Evolutionary conservation across 805 yeast genomes (phyloP).

Genomic region (Saccharomycopsis javanensis): DNA sequence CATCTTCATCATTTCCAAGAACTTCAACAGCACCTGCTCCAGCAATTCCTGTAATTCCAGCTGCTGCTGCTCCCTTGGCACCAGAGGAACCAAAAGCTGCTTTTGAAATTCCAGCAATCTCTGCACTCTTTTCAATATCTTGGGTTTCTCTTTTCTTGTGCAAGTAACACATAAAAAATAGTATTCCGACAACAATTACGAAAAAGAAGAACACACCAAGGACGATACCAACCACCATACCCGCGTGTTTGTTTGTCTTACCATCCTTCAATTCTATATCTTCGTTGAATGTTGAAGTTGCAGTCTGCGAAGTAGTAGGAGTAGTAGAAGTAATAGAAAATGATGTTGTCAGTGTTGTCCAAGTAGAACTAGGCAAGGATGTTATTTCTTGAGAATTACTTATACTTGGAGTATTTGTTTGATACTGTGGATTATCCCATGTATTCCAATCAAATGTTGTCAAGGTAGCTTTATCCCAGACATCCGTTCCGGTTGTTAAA

Average conservation of each 20-base stretch:
- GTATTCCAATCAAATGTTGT: conserved; percentile 17
- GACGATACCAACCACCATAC: conserved; percentile 17
- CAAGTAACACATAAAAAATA: conserved; percentile 11
- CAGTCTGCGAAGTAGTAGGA: conserved; percentile 1
- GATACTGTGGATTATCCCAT: conserved; percentile 12
- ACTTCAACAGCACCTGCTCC: conserved; percentile 16
- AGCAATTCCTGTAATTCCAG: conserved; percentile 8
- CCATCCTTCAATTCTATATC: neutral
- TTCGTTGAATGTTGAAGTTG: neutral
- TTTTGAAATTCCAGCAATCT: neutral
- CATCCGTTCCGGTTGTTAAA: conserved; percentile 17
- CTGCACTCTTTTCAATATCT: conserved; percentile 13
- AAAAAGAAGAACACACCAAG: conserved; percentile 15
- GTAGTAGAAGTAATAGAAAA: neutral
- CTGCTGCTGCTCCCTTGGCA: neutral
- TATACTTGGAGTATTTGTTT: conserved; percentile 6
- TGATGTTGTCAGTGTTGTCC: conserved; percentile 5
- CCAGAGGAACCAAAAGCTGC: neutral
- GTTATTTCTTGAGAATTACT: neutral
- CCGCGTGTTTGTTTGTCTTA: conserved; percentile 5
- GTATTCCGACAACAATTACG: conserved; percentile 1
- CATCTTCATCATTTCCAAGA: conserved; percentile 2
- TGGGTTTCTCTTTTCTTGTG: conserved; percentile 9
- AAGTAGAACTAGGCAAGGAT: neutral
- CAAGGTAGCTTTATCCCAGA: conserved; percentile 19